Percentiles rank a stretch among this genome's conserved stretches.
phyloP scores from a whole-genome alignment of 495 filamentous ascomycete genomes.

The Penicillium cinerascens region DNA sequence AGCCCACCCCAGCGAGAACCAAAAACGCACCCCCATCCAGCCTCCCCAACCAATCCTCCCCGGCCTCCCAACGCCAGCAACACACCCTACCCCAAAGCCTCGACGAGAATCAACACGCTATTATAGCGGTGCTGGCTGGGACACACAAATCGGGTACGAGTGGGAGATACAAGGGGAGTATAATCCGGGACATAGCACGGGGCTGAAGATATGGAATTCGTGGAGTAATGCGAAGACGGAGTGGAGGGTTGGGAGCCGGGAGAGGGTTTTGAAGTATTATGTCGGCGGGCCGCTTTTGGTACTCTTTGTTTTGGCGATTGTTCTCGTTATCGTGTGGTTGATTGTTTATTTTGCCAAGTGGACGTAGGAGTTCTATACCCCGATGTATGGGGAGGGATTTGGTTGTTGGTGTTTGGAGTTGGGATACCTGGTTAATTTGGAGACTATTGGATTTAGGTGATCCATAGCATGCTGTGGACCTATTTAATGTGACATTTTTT shows the following conservation, averaged over 20 bases:
- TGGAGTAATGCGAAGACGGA: not conserved
- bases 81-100: no score
- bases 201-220: not conserved
- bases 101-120: not conserved
- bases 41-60: not conserved
- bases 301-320: not conserved
- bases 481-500: no score
- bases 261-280: not conserved
- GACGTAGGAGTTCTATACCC: not conserved
- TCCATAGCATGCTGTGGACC: no score
- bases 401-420: no score
- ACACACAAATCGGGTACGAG: not conserved
- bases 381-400: no score
- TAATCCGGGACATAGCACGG: not conserved
- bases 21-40: not conserved
- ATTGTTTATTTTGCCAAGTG: not conserved
- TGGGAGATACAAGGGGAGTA: not conserved
- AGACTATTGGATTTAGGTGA: no score
- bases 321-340: not conserved
- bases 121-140: not conserved
- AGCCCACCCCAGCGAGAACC: not conserved
- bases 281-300: not conserved
- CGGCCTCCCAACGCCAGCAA: not conserved
- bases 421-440: no score
- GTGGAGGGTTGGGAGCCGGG: not conserved